Conservation (phyloP, 257 asterid species). For the Penstemon davidsonii region DNA sequence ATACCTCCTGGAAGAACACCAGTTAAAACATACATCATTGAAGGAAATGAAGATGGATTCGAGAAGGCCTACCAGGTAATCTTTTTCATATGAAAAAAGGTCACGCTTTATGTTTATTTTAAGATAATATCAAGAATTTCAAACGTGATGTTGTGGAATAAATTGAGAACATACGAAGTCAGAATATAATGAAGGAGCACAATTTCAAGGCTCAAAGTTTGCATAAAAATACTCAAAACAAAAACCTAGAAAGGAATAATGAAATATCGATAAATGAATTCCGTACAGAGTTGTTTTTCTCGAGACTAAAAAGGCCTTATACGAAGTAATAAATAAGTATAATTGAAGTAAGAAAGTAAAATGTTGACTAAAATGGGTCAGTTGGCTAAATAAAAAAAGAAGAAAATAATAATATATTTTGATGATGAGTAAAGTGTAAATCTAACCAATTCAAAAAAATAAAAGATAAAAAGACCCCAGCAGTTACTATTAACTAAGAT, state of each 20-base stretch:
- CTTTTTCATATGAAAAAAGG: not conserved
- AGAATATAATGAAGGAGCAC: not conserved
- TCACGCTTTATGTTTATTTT: slow-evolving; percentile 3
- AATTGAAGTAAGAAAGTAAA: too few relatives aligned
- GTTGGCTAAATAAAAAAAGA: too few relatives aligned
- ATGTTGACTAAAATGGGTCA: too few relatives aligned
- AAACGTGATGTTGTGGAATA: not conserved
- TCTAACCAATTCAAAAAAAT: too few relatives aligned
- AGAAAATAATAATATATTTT: too few relatives aligned
- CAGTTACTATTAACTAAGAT: too few relatives aligned
- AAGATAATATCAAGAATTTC: not conserved
- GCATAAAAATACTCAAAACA: not conserved
- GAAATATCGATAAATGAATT: not conserved
- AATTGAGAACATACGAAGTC: not conserved
- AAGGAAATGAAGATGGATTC: slow-evolving; percentile 78
- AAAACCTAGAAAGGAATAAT: not conserved
- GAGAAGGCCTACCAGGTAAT: slow-evolving; percentile 80
- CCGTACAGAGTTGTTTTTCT: too few relatives aligned
- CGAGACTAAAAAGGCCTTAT: not conserved
- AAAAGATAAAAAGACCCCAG: too few relatives aligned
- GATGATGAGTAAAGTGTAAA: too few relatives aligned
- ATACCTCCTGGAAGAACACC: slow-evolving; percentile 97
- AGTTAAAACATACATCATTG: slow-evolving; percentile 63
- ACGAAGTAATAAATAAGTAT: too few relatives aligned
- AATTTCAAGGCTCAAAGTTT: not conserved